These are phyloP conservation scores for Crotalaria pallida DNA, from an alignment of 306 rosid genomes.

Conservation along the genomic window DNA sequence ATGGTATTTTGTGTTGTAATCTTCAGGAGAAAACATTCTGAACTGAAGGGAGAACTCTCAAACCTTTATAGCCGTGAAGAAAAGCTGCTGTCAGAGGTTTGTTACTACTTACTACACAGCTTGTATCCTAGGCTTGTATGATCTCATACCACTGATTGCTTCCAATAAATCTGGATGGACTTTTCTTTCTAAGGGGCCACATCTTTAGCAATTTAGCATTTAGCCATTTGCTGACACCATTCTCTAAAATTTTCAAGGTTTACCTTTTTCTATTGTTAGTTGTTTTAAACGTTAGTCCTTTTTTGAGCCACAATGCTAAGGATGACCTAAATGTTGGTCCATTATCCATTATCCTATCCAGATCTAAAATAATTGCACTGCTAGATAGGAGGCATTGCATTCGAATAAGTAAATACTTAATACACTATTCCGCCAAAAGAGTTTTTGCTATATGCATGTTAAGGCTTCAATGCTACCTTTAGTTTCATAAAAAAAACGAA, in stretches of 20 bases:
- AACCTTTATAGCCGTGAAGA: slow-evolving; percentile 81
- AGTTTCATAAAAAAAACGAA: slow-evolving; percentile 7
- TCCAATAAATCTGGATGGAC: not conserved
- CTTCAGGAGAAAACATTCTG: slow-evolving; percentile 92
- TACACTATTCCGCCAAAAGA: not conserved
- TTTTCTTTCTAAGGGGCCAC: not conserved
- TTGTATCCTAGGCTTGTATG: slow-evolving; percentile 17
- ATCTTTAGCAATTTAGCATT: not conserved
- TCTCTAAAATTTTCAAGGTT: slow-evolving; percentile 11
- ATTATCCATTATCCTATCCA: not conserved
- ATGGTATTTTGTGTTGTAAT: slow-evolving; percentile 4
- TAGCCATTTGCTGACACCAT: not conserved
- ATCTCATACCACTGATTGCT: slow-evolving; percentile 4
- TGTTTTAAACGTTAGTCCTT: not conserved
- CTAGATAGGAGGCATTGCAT: not conserved
- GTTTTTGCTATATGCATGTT: not conserved
- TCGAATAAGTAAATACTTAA: not conserved
- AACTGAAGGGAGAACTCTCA: slow-evolving; percentile 81
- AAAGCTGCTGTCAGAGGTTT: slow-evolving; percentile 82
- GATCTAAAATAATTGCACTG: not conserved
- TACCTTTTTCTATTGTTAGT: not conserved
- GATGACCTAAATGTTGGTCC: not conserved
- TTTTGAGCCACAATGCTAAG: not conserved
- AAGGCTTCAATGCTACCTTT: not conserved
- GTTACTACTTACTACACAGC: slow-evolving; percentile 19